Evolutionary conservation across 768 basidiomycete genomes (phyloP), one percentile per base, ranked within the genome.

Genomic region (Suillus weaverae): DNA sequence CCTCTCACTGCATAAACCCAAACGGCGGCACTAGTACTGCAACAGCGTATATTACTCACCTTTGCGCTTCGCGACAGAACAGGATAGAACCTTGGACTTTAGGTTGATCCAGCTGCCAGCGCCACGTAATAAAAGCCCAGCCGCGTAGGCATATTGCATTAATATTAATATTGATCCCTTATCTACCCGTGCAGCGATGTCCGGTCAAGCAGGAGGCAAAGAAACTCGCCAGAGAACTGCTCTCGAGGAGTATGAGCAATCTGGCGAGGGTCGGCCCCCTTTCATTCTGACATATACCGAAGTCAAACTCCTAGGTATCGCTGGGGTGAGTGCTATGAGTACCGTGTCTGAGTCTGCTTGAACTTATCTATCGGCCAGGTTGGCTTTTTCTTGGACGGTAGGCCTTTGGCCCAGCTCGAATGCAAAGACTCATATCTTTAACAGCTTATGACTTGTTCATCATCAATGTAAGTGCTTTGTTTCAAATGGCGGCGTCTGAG

Each of bases 371-470:
- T 36, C 39, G 18, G 35, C 0, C 63, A 88, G 87, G 84, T 89
- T 60, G 89, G 89, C 8, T 89, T 89, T 74, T 89, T 90, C 78
- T 77, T 90, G 39, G 89, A 90, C 72, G 88, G 88, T 88, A 64
- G 51, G 83, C 72, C 46, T 33, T n/a, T 22, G 18, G 8, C 11
- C 10, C 26, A 35, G 14, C 32, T 56, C 8, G 30, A 33, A 33
- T 50, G 44, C 57, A 35, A 50, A 26, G 6, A 32, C 57, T 59
- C 10, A 44, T 38, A 7, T 16, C 26, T 51, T 72, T 8, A 69
- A 62, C 65, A 87, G 89, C 88, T 5, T 90, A 90, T 67, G 89
- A 90, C 71, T 76, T 90, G 6, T 90, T 89, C 76, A 83, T 89
- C 66, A 89, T 90, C 72, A 89, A 89, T 73, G 86, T 85, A 65